Evolutionary conservation across 2,329 filamentous ascomycete genomes (phyloP).

Genomic region (Lecanicillium sp.): DNA sequence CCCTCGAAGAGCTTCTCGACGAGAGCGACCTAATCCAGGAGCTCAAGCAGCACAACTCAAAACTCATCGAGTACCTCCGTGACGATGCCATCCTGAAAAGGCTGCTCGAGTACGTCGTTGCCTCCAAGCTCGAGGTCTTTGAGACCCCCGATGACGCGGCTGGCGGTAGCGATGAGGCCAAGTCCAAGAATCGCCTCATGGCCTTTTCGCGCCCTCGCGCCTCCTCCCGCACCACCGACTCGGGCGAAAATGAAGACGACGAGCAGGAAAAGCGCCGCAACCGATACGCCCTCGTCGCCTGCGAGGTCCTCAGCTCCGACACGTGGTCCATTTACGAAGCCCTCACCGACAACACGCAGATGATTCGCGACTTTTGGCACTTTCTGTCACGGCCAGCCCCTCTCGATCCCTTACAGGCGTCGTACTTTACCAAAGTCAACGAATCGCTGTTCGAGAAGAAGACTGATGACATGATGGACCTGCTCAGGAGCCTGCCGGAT

Average conservation of each 20-base stretch:
- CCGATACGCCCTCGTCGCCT: conserved; percentile 88
- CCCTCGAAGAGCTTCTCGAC: conserved; percentile 90
- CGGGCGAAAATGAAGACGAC: conserved; percentile 49
- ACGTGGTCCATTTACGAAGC: conserved; percentile 96
- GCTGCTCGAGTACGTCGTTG: conserved; percentile 85
- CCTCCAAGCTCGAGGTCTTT: conserved; percentile 58
- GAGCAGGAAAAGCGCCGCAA: conserved; percentile 86
- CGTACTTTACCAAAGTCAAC: conserved; percentile 98
- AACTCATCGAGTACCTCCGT: conserved; percentile 91
- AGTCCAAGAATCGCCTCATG: conserved; percentile 32
- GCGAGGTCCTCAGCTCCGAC: conserved; percentile 89
- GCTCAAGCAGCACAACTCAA: conserved; percentile 95
- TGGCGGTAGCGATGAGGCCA: conserved; percentile 43
- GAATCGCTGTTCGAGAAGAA: conserved; percentile 97
- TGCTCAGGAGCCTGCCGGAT: conserved; percentile 76
- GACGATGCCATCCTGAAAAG: conserved; percentile 78
- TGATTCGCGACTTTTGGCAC: conserved; percentile 81
- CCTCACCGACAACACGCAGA: conserved; percentile 72
- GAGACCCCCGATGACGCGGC: conserved; percentile 43
- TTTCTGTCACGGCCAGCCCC: conserved; percentile 80
- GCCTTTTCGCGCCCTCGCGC: conserved; percentile 46
- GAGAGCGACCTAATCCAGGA: conserved; percentile 96
- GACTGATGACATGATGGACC: conserved; percentile 90
- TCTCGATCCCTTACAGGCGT: conserved; percentile 86
- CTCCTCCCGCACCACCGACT: conserved; percentile 42